Conservation (phyloP, 306 rosid genomes). For the Aeschynomene evenia region DNA sequence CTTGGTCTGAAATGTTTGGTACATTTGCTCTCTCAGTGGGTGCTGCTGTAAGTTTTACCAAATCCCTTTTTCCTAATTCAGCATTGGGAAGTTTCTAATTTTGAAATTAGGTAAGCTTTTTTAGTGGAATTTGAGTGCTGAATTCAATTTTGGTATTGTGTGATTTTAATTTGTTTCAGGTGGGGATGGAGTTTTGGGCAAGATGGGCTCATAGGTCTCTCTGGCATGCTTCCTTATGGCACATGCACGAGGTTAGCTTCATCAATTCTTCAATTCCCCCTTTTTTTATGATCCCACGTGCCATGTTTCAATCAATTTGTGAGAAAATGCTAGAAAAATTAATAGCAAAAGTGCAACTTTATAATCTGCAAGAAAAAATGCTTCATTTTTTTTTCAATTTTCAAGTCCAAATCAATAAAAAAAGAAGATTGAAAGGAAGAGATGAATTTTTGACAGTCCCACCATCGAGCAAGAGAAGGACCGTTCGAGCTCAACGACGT, state of each 20-base stretch:
- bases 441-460: slow-evolving; percentile 59
- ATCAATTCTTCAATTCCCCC: neutral
- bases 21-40: slow-evolving; percentile 93
- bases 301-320: neutral
- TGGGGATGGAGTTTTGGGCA: slow-evolving; percentile 53
- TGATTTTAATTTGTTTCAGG: slow-evolving; percentile 36
- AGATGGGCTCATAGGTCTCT: slow-evolving; percentile 51
- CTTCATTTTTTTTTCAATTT: neutral
- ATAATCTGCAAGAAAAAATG: neutral
- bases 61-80: slow-evolving; percentile 7
- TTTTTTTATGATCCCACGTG: neutral
- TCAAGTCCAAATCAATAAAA: slow-evolving; percentile 11
- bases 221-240: slow-evolving; percentile 50
- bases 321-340: neutral
- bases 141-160: slow-evolving; percentile 12
- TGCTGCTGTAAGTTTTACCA: slow-evolving; percentile 54
- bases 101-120: neutral
- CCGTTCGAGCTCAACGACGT: slow-evolving; percentile 93
- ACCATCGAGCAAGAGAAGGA: slow-evolving; percentile 95
- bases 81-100: neutral
- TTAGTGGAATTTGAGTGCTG: neutral
- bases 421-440: neutral
- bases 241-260: slow-evolving; percentile 42
- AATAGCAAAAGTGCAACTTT: neutral
- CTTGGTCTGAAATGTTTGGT: slow-evolving; percentile 70